Conservation (phyloP, 2,329 filamentous ascomycete species). For the Penicillium glabrum region DNA sequence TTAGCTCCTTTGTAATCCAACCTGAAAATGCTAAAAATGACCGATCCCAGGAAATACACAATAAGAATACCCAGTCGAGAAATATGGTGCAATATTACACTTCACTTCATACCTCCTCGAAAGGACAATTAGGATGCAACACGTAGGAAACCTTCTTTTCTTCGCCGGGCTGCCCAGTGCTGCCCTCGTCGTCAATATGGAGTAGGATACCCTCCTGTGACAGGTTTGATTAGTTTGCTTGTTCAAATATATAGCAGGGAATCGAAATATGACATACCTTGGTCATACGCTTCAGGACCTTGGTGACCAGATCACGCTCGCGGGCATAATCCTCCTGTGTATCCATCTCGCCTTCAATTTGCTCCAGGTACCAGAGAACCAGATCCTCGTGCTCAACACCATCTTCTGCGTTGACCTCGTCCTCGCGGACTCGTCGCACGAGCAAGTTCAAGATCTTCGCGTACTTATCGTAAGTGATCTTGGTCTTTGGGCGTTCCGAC, state of each 20-base stretch:
- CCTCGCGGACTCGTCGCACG: slow-evolving; percentile 78
- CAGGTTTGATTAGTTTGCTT: slow-evolving; percentile 19
- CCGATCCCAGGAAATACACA: slow-evolving; percentile 14
- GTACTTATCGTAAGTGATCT: slow-evolving; percentile 95
- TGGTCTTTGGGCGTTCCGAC: slow-evolving; percentile 64
- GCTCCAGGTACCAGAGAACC: slow-evolving; percentile 86
- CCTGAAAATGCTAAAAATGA: slow-evolving; percentile 24
- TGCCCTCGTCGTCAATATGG: slow-evolving; percentile 63
- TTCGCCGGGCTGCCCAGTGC: slow-evolving; percentile 41
- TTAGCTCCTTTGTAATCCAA: slow-evolving; percentile 23
- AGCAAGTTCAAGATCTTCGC: slow-evolving; percentile 85
- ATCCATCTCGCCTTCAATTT: slow-evolving; percentile 79
- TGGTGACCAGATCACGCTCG: slow-evolving; percentile 71
- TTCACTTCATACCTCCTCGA: slow-evolving; percentile 67
- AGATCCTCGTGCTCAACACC: slow-evolving; percentile 83
- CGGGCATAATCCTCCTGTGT: slow-evolving; percentile 77
- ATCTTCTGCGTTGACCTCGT: slow-evolving; percentile 72
- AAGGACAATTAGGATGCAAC: slow-evolving; percentile 87
- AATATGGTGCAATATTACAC: slow-evolving; percentile 16
- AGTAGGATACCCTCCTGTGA: slow-evolving; percentile 58
- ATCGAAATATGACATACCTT: slow-evolving; percentile 62
- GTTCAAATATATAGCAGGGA: neutral
- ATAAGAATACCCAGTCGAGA: slow-evolving; percentile 5
- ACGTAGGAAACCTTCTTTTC: slow-evolving; percentile 70
- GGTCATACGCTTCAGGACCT: slow-evolving; percentile 94